These are phyloP conservation scores for Tricholoma sp. DNA, from an alignment of 768 basidiomycete species.

Conservation along the genomic window DNA sequence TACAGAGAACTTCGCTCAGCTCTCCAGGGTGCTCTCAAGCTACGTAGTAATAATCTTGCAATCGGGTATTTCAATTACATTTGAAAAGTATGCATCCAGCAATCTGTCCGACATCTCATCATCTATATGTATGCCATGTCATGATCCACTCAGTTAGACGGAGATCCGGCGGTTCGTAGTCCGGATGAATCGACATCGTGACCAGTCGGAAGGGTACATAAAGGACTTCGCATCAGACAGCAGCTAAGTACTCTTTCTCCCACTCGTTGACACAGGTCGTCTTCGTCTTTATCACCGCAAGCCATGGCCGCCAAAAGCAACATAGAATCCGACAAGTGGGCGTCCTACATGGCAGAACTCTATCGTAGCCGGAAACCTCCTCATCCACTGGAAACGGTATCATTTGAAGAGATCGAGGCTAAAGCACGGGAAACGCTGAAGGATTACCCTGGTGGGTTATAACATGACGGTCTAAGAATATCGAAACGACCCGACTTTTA, in stretches of 20 bases:
- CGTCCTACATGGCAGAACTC: constrained; percentile 32
- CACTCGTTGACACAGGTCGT: neutral
- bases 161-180: too few species aligned
- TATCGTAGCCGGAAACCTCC: constrained; percentile 36
- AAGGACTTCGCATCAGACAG: neutral
- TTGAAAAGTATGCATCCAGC: too few species aligned
- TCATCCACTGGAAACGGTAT: constrained; percentile 54
- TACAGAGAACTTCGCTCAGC: too few species aligned
- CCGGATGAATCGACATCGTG: too few species aligned
- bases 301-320: neutral
- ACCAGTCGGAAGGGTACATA: too few species aligned
- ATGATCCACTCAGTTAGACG: too few species aligned
- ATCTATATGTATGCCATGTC: too few species aligned
- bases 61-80: too few species aligned
- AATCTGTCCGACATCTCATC: too few species aligned
- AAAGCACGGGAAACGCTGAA: constrained; percentile 61
- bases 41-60: too few species aligned
- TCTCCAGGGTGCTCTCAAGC: too few species aligned
- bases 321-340: constrained; percentile 26
- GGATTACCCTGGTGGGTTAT: constrained; percentile 40
- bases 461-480: neutral
- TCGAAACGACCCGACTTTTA: constrained; percentile 7
- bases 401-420: constrained; percentile 58
- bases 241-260: neutral
- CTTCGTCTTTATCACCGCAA: neutral